These are phyloP conservation scores for Asclepias syriaca DNA, from an alignment of 257 asterid species.

Conservation along the genomic window DNA sequence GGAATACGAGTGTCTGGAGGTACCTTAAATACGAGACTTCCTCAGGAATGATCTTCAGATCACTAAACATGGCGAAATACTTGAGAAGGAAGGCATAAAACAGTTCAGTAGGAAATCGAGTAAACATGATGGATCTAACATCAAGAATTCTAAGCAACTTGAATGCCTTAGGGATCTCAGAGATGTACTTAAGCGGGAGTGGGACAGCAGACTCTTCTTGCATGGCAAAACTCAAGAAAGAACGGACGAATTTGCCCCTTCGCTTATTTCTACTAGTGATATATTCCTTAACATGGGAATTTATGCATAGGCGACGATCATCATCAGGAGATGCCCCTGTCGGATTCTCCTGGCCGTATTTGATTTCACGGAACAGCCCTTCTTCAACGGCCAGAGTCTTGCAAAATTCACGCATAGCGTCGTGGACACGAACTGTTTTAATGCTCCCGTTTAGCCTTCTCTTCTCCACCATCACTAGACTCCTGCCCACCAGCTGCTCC, in stretches of 20 bases:
- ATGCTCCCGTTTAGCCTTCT: constrained; percentile 16
- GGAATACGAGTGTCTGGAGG: constrained; percentile 31
- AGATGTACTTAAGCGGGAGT: background rate
- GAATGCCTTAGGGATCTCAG: constrained; percentile 4
- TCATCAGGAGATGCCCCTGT: background rate
- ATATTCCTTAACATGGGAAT: constrained; percentile 7
- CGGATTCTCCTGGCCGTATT: background rate
- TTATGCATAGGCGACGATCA: constrained; percentile 17
- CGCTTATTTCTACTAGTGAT: background rate
- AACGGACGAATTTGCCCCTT: constrained; percentile 9
- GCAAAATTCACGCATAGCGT: constrained; percentile 26
- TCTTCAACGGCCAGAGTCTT: constrained; percentile 8
- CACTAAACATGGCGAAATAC: constrained; percentile 28
- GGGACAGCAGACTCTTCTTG: background rate
- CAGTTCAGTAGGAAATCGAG: constrained; percentile 22
- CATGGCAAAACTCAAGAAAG: constrained; percentile 14
- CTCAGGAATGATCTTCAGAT: constrained; percentile 23
- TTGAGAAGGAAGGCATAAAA: constrained; percentile 32
- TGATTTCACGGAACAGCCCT: constrained; percentile 15
- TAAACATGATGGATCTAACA: constrained; percentile 4
- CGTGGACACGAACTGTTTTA: constrained; percentile 19
- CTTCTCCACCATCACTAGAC: constrained; percentile 19
- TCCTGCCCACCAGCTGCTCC: constrained; percentile 14
- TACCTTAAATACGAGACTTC: constrained; percentile 29
- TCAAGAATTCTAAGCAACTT: constrained; percentile 17